Evolutionary conservation across 441 rosid species (phyloP).

Genomic region (Breynia disticha): DNA sequence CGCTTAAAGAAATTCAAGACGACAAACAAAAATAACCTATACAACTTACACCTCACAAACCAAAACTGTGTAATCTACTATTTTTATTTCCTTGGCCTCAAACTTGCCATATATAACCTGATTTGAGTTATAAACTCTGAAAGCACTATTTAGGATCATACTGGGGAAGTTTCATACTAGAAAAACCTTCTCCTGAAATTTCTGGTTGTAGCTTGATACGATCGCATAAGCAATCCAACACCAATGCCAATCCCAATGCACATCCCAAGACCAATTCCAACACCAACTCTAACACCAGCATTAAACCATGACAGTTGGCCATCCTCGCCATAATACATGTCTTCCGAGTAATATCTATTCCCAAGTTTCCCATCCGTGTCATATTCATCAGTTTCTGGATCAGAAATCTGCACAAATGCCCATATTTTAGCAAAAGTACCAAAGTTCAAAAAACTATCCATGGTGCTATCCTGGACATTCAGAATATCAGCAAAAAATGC

Average conservation of each 20-base stretch:
- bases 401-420: constrained; percentile 32
- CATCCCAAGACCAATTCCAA: constrained; percentile 97
- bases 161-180: constrained; percentile 24
- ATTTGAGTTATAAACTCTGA: constrained; percentile 7
- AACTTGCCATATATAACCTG: constrained; percentile 4
- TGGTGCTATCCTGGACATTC: too few species aligned
- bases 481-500: too few species aligned
- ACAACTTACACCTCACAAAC: constrained; percentile 17
- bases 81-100: constrained; percentile 9
- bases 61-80: constrained; percentile 13
- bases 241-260: constrained; percentile 92
- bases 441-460: neutral
- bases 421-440: neutral
- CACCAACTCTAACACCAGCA: constrained; percentile 98
- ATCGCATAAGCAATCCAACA: constrained; percentile 86
- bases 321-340: constrained; percentile 73
- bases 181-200: constrained; percentile 80
- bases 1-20: constrained; percentile 9
- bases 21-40: constrained; percentile 10
- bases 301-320: constrained; percentile 95
- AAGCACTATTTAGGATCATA: too few species aligned
- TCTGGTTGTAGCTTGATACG: constrained; percentile 84
- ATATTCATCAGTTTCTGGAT: constrained; percentile 39
- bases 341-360: constrained; percentile 43
- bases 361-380: constrained; percentile 56